Evolutionary conservation across 345 rosid genomes (phyloP).

Genomic region (Pistacia atlantica): DNA sequence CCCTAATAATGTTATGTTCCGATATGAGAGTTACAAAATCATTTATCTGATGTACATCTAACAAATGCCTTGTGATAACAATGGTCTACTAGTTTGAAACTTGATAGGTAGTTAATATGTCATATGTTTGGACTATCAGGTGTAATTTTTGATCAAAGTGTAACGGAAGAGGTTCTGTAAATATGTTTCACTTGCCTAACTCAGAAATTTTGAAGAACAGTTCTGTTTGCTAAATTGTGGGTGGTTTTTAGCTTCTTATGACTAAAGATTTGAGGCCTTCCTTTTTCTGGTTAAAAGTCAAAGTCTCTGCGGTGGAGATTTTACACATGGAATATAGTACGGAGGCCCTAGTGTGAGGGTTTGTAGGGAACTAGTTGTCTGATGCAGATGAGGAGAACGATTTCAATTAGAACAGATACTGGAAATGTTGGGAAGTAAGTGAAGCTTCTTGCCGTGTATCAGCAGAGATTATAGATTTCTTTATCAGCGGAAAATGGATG

Average conservation of each 20-base stretch:
- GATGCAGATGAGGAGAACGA: not conserved
- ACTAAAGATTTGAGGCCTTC: not conserved
- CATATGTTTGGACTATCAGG: constrained; percentile 4
- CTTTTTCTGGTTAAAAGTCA: not conserved
- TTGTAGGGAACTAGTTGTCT: not conserved
- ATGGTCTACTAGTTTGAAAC: not conserved
- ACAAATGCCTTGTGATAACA: not conserved
- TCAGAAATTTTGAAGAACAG: not conserved
- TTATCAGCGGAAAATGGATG: not conserved
- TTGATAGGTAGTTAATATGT: constrained; percentile 1
- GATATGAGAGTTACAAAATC: not conserved
- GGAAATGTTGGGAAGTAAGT: not conserved
- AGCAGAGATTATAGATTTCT: not conserved
- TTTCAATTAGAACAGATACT: not conserved
- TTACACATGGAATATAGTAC: not conserved
- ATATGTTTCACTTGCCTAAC: not conserved
- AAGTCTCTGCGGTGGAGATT: not conserved
- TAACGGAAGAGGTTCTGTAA: not conserved
- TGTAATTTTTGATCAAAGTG: not conserved
- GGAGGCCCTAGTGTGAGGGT: not conserved
- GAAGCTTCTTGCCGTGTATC: not conserved
- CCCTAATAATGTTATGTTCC: not conserved
- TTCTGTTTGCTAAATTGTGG: not conserved
- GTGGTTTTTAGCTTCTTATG: not conserved
- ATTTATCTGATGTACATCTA: not conserved